Evolutionary conservation across 176 grass and related monocot genomes (phyloP).

Genomic region (Bothriochloa decipiens): DNA sequence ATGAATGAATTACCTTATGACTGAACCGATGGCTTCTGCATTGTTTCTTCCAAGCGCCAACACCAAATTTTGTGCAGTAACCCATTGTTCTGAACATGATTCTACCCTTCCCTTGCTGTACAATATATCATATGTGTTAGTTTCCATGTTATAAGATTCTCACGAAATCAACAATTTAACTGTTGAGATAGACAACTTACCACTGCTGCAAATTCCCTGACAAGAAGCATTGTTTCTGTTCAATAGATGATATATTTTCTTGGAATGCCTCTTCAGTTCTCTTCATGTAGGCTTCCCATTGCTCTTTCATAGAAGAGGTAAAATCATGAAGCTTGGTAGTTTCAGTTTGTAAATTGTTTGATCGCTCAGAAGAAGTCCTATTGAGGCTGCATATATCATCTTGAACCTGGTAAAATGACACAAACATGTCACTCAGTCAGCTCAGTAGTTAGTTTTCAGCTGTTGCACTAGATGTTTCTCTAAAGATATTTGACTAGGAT

Average conservation of each 20-base stretch:
- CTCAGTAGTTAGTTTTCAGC: conserved; percentile 10
- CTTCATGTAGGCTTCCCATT: conserved; percentile 65
- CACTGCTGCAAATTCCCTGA: not conserved
- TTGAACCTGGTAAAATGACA: conserved; percentile 52
- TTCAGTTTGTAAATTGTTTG: conserved; percentile 57
- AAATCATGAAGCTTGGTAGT: conserved; percentile 57
- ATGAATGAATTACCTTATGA: conserved; percentile 58
- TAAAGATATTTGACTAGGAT: not conserved
- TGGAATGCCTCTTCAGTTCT: conserved; percentile 61
- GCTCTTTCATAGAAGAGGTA: conserved; percentile 63
- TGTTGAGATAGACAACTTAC: not conserved
- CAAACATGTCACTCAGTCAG: not conserved
- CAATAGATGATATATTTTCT: conserved; percentile 50
- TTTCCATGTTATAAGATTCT: not conserved
- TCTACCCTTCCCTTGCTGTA: not conserved
- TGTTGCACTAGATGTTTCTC: conserved; percentile 17
- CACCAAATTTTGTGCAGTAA: not conserved
- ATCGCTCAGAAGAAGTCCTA: conserved; percentile 47
- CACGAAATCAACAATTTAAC: not conserved
- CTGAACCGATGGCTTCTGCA: not conserved
- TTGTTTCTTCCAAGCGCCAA: not conserved
- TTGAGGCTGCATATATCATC: conserved; percentile 59
- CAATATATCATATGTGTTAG: not conserved
- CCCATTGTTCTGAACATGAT: not conserved
- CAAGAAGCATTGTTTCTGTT: conserved; percentile 46